Conservation (phyloP, 2,329 filamentous ascomycete species). For the Fusarium nematophilum region DNA sequence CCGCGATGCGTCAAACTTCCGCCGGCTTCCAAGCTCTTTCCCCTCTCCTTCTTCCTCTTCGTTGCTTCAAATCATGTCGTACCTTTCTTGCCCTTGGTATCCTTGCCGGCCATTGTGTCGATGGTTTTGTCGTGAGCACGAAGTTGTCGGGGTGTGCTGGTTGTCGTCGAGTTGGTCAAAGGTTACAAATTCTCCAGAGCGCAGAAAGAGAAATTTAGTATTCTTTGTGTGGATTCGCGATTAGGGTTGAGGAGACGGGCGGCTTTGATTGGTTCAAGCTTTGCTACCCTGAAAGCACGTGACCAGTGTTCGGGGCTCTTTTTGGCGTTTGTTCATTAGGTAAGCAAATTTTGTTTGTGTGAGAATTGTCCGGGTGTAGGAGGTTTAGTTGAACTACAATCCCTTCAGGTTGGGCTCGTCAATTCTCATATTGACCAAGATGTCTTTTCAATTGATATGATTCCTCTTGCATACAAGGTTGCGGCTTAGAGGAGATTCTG, state of each 20-base stretch:
- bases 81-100: constrained; percentile 61
- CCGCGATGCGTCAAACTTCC: constrained; percentile 9
- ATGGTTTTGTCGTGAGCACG: constrained; percentile 41
- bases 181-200: constrained; percentile 30
- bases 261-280: constrained; percentile 16
- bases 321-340: not conserved
- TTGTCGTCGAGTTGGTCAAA: constrained; percentile 40
- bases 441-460: not conserved
- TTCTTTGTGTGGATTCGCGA: constrained; percentile 32
- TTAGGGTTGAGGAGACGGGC: constrained; percentile 38
- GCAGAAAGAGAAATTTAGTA: constrained; percentile 32
- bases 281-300: constrained; percentile 8
- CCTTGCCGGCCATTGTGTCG: constrained; percentile 50
- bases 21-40: constrained; percentile 8
- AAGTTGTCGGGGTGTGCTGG: constrained; percentile 40
- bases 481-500: not conserved
- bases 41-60: constrained; percentile 20
- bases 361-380: not conserved
- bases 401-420: not conserved
- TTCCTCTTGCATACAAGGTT: not conserved
- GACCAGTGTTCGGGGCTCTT: not conserved
- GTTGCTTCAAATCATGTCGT: constrained; percentile 50
- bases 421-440: not conserved
- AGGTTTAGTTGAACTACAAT: not conserved
- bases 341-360: not conserved